Evolutionary conservation across 805 yeast genomes (phyloP), one percentile per base, ranked within the genome.

Genomic region (Priceomyces fermenticarens): DNA sequence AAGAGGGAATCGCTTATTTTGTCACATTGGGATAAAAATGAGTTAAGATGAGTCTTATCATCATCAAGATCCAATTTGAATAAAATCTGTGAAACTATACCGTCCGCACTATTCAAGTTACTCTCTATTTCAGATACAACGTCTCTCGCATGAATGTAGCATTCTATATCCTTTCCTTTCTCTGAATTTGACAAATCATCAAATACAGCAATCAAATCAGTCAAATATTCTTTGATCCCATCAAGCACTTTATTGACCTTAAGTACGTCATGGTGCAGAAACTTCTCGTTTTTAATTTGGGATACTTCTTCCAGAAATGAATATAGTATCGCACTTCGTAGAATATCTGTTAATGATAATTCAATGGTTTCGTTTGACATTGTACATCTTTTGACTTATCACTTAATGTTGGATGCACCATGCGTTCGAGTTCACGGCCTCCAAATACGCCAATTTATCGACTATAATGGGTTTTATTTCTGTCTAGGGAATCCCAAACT

Each of bases 101-200:
- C 33, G 35, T 64, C 70, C 5, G 61, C 54, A 20, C 46, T 49
- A 2, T 52, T 53, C 28, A 60, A 30, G 36, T 56, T 52, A 28
- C 46, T 38, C 6, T 45, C 26, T 13, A 62, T 39, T 27, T 51
- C 53, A 7, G 38, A 25, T 3, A 63, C 38, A 2, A 39, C 47
- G 13, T 48, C 52, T 39, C 48, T 52, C 3, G 61, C 63, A 20
- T 56, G 58, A 36, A 41, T 54, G 43, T 48, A 60, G 65, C 65
- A 62, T 10, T 45, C 46, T 30, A 58, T 32, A 29, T 51, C 45
- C 16, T 43, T 34, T 10, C 32, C 39, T 10, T 31, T 30, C 6
- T 30, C 35, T 7, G 41, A 32, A 6, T 36, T 31, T 5, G 36
- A 32, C 11, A 52, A 34, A 30, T 47, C 46, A 14, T 38, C 36